A percentile compares a stretch with the other conserved stretches of the same genome.
Conservation (phyloP, 2,329 filamentous ascomycete species). For the Monilinia vaccinii-corymbosi region DNA sequence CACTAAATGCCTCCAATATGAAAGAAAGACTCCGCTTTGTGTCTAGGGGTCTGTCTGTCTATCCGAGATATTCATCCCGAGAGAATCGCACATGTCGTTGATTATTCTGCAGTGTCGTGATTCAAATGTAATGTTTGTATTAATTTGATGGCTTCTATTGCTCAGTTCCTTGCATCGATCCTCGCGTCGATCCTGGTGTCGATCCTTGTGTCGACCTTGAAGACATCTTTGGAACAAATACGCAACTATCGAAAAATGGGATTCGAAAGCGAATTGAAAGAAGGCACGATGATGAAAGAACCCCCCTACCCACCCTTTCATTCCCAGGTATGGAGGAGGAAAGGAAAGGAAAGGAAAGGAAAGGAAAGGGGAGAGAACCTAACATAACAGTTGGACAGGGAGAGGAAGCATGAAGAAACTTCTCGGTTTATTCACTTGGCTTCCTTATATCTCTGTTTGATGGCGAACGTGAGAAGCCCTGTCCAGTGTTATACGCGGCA, state of each 20-base stretch:
- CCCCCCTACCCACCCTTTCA: neutral
- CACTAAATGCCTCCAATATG: no score
- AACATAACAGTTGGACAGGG: neutral
- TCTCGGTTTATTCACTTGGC: conserved; percentile 37
- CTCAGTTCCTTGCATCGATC: neutral
- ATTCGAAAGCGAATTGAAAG: neutral
- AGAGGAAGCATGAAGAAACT: conserved; percentile 26
- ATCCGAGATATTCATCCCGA: neutral
- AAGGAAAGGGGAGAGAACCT: neutral
- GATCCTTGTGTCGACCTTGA: no score
- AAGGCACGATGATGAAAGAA: neutral
- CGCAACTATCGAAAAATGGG: neutral
- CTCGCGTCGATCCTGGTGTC: no score
- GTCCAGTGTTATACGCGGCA: conserved; percentile 34
- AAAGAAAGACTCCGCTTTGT: neutral
- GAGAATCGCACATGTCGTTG: neutral
- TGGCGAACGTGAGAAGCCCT: conserved; percentile 3
- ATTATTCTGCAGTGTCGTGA: neutral
- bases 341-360: neutral
- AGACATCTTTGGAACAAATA: no score
- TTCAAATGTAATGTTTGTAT: neutral
- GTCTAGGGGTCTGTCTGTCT: neutral
- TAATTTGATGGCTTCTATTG: neutral
- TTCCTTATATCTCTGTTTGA: conserved; percentile 26
- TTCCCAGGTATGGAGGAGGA: neutral